Percentiles rank a stretch among this genome's conserved stretches.
These are phyloP conservation scores for Alternaria alternata DNA, from an alignment of 2,329 filamentous ascomycete genomes.

Conservation along the genomic window DNA sequence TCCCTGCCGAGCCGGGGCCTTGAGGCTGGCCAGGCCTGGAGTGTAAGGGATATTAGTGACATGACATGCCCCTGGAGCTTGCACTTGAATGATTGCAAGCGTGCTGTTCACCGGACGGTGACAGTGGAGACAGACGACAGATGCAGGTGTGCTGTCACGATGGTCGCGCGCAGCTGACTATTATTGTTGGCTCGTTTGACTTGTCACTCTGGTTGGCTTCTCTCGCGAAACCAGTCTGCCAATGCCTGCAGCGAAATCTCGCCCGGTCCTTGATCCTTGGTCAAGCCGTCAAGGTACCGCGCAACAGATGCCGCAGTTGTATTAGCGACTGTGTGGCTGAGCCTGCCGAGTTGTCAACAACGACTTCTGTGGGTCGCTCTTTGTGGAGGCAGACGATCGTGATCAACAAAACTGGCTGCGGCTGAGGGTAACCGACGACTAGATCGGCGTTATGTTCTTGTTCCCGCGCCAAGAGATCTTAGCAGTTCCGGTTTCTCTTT, in stretches of 20 bases:
- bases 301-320: background rate
- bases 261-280: background rate
- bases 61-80: conserved; percentile 1
- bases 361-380: background rate
- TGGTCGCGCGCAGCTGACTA: conserved; percentile 5
- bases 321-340: background rate
- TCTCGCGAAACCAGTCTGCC: background rate
- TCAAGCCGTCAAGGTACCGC: background rate
- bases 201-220: background rate
- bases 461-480: conserved; percentile 15
- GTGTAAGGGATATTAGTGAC: background rate
- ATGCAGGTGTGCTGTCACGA: conserved; percentile 13
- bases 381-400: background rate
- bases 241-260: background rate
- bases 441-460: conserved; percentile 7
- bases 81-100: background rate
- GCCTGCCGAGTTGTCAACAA: conserved; percentile 3
- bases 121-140: conserved; percentile 10
- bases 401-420: conserved; percentile 5
- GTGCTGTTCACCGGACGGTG: conserved; percentile 5
- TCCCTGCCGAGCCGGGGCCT: background rate
- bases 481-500: conserved; percentile 12
- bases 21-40: background rate
- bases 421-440: background rate
- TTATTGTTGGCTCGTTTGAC: background rate